Conservation (phyloP, 495 filamentous ascomycete genomes). For the Daldinia loculata region DNA sequence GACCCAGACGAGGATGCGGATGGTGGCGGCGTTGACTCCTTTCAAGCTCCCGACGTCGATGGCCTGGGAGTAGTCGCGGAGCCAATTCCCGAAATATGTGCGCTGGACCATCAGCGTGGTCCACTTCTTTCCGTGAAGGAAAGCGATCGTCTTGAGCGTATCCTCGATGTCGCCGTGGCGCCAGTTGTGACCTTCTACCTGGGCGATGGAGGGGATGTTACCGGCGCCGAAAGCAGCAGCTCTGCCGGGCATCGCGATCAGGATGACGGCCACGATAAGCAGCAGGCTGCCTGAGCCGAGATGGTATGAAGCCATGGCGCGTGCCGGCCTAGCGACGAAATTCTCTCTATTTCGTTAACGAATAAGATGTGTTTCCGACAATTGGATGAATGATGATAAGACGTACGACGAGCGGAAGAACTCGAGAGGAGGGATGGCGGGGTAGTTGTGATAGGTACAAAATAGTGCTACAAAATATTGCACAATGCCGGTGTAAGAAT, state of each 20-base stretch:
- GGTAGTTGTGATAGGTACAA: not conserved
- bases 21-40: slow-evolving; percentile 86
- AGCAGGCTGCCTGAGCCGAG: slow-evolving; percentile 54
- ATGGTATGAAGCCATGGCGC: slow-evolving; percentile 52
- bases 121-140: slow-evolving; percentile 93
- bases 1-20: slow-evolving; percentile 89
- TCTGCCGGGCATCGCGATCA: slow-evolving; percentile 71
- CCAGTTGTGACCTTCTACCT: slow-evolving; percentile 95
- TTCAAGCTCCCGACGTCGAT: slow-evolving; percentile 93
- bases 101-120: slow-evolving; percentile 87
- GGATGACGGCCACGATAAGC: slow-evolving; percentile 58
- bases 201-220: slow-evolving; percentile 93
- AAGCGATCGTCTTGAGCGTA: slow-evolving; percentile 87
- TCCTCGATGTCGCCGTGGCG: slow-evolving; percentile 96
- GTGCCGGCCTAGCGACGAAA: not conserved
- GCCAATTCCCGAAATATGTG: slow-evolving; percentile 90
- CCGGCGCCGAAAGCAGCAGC: slow-evolving; percentile 89
- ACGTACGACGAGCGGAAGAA: not conserved
- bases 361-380: not conserved
- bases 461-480: not conserved
- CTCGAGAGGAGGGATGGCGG: not conserved
- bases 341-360: not conserved
- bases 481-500: not conserved
- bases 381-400: not conserved
- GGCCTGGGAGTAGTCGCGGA: slow-evolving; percentile 83